Evolutionary conservation across 305 asterid species (phyloP).

Genomic region (Fraxinus latifolia): DNA sequence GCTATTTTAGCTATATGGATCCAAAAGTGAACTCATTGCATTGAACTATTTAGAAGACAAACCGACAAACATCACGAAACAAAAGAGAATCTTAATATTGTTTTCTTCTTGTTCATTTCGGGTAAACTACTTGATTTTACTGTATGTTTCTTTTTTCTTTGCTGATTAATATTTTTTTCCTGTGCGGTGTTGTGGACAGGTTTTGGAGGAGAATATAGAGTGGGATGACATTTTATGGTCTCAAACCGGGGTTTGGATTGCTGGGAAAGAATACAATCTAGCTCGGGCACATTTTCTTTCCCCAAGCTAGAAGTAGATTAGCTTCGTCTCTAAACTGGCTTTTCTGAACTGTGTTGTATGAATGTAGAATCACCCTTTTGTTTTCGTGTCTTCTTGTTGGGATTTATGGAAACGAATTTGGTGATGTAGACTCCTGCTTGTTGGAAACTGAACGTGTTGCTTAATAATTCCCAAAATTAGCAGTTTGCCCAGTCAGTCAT

Average conservation of each 20-base stretch:
- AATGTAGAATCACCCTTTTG: neutral
- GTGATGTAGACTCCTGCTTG: neutral
- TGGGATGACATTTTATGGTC: constrained; percentile 95
- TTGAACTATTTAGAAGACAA: neutral
- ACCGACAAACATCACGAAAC: neutral
- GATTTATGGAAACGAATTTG: neutral
- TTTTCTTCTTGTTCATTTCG: neutral
- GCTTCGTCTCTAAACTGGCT: neutral
- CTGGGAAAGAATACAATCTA: constrained; percentile 76
- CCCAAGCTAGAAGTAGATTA: constrained; percentile 39
- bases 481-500: neutral
- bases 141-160: neutral
- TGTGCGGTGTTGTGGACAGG: constrained; percentile 40
- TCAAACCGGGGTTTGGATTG: constrained; percentile 76
- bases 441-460: neutral
- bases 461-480: neutral
- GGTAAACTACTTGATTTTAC: neutral
- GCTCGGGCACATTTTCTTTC: constrained; percentile 90
- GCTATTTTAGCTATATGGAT: neutral
- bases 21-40: neutral
- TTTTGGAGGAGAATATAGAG: constrained; percentile 78
- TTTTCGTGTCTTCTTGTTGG: neutral
- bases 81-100: neutral
- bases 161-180: neutral
- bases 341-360: neutral